Evolutionary conservation across 2,329 filamentous ascomycete species (phyloP), one percentile per base, ranked within the genome.

Genomic region (Pyrenophora tritici-repentis): DNA sequence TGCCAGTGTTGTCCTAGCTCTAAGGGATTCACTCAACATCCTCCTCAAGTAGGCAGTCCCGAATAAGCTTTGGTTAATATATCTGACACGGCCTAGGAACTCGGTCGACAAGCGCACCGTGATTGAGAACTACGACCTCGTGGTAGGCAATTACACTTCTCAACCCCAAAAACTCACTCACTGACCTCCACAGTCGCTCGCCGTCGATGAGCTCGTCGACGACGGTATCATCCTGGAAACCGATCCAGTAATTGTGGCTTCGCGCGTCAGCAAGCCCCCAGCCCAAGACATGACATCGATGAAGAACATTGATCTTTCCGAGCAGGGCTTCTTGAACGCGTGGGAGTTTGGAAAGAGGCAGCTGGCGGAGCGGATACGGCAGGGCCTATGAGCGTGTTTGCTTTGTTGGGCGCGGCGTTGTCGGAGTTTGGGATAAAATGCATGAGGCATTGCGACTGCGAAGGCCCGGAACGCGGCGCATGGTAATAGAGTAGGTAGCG

Each of bases 121-220:
- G 62, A 88, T 97, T 70, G 94, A 99, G 78, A 97, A 97, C 83
- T 99, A 97, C 81, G 94, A 97, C 76, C 84, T 97, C 17, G 90
- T 97, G 56, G 70, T 73, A 66, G 29, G 71, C 24, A 17, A 16
- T 16, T 13, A 16, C 16, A 12, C 7, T 62, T 33, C 13, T 20
- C 10, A 14, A 3, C 3, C 13, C 16, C 31, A 36, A 14, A 17
- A 13, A 4, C 32, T 20, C 35, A 12, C 12, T 40, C 14, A 96
- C 67, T 70, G 94, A 82, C 91, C 94, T 73, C 81, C 93, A 18
- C 88, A 97, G 56, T 89, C 91, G 12, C 85, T 99, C 46, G 90
- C 92, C 37, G 90, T 99, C 59, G 94, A 99, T 75, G 94, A 99
- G 76, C 62, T 76, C 34, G 72, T 75, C n/a, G 73, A 75, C 60